Evolutionary conservation across 345 rosid genomes (phyloP).

Genomic region (Eucalyptus tenuipes): DNA sequence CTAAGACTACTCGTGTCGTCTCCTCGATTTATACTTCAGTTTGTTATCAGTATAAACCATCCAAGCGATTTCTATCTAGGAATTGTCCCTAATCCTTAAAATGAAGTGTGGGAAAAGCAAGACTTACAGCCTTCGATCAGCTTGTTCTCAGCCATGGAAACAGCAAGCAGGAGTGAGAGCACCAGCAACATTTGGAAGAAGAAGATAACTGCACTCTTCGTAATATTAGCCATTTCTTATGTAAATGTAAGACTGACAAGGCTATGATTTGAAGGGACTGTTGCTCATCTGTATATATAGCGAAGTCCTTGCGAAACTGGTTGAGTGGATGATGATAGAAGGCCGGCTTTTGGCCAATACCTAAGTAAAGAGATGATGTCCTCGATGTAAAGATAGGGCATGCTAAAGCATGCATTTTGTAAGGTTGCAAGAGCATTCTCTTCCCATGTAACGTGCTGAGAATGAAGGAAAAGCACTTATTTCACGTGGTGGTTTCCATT

Average conservation of each 20-base stretch:
- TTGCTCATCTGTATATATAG: not conserved
- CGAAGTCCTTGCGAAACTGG: not conserved
- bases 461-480: not conserved
- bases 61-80: not conserved
- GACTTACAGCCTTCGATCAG: not conserved
- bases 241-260: not conserved
- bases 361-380: not conserved
- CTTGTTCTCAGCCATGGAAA: not conserved
- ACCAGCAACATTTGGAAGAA: not conserved
- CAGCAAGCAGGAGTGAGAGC: constrained; percentile 1
- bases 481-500: not conserved
- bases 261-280: not conserved
- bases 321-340: not conserved
- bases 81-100: not conserved
- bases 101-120: not conserved
- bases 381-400: not conserved
- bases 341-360: not conserved
- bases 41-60: fast-evolving
- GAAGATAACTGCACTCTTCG: not conserved
- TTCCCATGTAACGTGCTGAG: not conserved
- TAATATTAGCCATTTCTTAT: not conserved
- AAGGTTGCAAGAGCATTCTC: not conserved
- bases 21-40: not conserved
- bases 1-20: not conserved
- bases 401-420: not conserved